Evolutionary conservation across 2,329 filamentous ascomycete species (phyloP).

Genomic region (Moelleriella libera): DNA sequence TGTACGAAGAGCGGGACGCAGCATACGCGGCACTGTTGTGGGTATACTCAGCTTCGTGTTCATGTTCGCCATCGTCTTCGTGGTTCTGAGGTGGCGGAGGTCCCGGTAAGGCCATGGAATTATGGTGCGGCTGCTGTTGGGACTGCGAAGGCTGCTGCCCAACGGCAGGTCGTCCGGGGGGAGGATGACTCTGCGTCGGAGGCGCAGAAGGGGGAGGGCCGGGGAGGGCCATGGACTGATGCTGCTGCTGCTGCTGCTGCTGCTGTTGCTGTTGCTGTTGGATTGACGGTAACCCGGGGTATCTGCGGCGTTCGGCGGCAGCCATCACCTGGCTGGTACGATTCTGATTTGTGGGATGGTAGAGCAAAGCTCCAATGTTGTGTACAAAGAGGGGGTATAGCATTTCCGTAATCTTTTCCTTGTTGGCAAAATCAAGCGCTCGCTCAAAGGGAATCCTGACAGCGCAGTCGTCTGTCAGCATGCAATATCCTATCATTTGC

Average conservation of each 20-base stretch:
- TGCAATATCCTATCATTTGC: too few species aligned
- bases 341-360: conserved; percentile 81
- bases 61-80: conserved; percentile 58
- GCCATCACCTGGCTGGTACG: conserved; percentile 79
- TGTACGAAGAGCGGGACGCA: conserved; percentile 58
- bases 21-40: conserved; percentile 68
- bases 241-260: neutral
- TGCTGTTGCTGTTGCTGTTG: conserved; percentile 42
- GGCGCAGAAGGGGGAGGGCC: neutral
- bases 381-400: conserved; percentile 95
- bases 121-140: conserved; percentile 52
- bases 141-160: too few species aligned
- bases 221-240: neutral
- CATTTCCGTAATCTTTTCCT: conserved; percentile 95
- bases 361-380: conserved; percentile 86
- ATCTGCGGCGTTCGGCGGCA: conserved; percentile 63
- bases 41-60: conserved; percentile 74
- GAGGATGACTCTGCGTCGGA: neutral
- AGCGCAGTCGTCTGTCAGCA: conserved; percentile 4
- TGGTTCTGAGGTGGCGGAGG: conserved; percentile 41
- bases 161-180: neutral
- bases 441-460: conserved; percentile 91
- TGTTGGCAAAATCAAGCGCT: conserved; percentile 97
- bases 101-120: conserved; percentile 46
- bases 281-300: conserved; percentile 49